Percentiles rank a stretch among this genome's conserved stretches.
These are phyloP conservation scores for Camellia oleifera DNA, from an alignment of 179 eudicot genomes.

Conservation along the genomic window DNA sequence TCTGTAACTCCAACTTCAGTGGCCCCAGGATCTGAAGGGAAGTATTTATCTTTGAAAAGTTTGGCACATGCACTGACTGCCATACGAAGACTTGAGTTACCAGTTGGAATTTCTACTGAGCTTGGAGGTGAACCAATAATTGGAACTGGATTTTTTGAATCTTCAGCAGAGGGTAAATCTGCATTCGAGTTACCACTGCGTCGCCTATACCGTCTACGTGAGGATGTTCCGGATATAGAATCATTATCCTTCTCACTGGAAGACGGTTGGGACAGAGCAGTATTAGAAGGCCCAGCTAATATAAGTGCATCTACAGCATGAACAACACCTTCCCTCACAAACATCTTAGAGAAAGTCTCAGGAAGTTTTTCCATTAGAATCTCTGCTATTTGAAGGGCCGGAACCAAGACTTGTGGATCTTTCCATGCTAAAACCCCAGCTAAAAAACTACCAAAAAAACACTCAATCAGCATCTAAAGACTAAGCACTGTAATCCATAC, in stretches of 20 bases:
- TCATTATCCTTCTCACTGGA: conserved; percentile 68
- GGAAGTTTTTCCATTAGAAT: conserved; percentile 97
- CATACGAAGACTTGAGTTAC: conserved; percentile 60
- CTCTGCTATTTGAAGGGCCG: conserved; percentile 95
- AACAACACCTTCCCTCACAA: conserved; percentile 95
- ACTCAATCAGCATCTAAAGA: background rate
- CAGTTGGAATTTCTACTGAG: conserved; percentile 52
- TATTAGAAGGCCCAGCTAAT: conserved; percentile 37
- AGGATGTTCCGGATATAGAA: conserved; percentile 60
- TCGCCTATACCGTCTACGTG: conserved; percentile 80
- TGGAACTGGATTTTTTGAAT: conserved; percentile 51
- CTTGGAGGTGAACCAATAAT: conserved; percentile 68
- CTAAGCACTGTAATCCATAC: background rate
- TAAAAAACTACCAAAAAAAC: conserved; percentile 53
- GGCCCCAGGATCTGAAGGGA: conserved; percentile 69
- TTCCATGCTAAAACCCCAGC: conserved; percentile 99
- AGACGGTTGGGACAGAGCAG: conserved; percentile 45
- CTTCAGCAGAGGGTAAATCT: conserved; percentile 62
- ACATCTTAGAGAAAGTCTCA: conserved; percentile 85
- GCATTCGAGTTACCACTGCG: conserved; percentile 63
- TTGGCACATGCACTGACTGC: conserved; percentile 76
- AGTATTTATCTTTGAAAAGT: conserved; percentile 82
- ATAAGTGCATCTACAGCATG: conserved; percentile 94
- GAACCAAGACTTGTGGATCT: conserved; percentile 95
- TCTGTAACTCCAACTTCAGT: conserved; percentile 74